phyloP scores from a whole-genome alignment of 306 rosid genomes.

The Sicyos baderoa region DNA sequence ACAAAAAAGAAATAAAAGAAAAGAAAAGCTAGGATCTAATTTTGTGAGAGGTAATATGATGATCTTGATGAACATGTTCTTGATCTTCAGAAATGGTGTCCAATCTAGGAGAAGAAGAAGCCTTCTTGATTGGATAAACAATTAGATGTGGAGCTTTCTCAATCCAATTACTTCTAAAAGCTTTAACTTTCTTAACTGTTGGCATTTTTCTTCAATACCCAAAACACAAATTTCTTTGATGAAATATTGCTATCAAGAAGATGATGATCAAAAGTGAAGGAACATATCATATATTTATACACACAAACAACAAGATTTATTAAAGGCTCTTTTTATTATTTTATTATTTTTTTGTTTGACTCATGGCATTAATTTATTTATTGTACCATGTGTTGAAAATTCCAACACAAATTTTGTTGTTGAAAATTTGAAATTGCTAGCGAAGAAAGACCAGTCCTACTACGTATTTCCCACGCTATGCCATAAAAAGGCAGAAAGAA shows the following conservation, averaged over 20 bases:
- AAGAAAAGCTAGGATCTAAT: background rate
- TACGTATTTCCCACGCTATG: slow-evolving; percentile 2
- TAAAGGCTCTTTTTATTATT: no score
- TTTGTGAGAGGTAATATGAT: background rate
- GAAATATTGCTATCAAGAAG: background rate
- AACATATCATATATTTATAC: no score
- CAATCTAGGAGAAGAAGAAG: slow-evolving; percentile 44
- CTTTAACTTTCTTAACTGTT: background rate
- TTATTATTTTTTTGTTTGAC: background rate
- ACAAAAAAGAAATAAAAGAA: background rate
- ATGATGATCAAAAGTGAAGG: background rate
- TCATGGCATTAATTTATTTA: background rate
- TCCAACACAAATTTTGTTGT: background rate
- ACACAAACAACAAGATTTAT: no score
- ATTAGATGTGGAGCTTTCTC: slow-evolving; percentile 28
- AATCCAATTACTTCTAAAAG: background rate
- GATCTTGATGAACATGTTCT: background rate
- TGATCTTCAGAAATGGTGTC: slow-evolving; percentile 48
- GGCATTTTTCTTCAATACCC: background rate
- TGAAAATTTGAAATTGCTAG: background rate
- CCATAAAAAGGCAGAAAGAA: background rate
- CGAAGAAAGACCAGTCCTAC: background rate
- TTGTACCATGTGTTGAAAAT: background rate
- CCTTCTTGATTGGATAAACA: slow-evolving; percentile 38
- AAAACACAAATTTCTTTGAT: background rate